These are phyloP conservation scores for Cardiospermum halicacabum DNA, from an alignment of 345 rosid genomes.

Conservation along the genomic window DNA sequence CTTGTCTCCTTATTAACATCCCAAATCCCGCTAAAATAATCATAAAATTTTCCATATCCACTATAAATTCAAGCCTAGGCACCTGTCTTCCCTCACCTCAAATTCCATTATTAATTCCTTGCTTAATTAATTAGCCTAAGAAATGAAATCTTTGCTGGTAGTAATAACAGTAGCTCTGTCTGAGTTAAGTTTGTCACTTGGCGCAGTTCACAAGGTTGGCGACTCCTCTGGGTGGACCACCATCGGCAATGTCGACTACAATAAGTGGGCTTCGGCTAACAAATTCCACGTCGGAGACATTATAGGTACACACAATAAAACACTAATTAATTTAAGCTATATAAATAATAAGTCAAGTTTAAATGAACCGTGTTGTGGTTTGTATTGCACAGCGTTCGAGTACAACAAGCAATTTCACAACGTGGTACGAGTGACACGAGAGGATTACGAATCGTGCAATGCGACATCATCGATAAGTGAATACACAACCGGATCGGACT, in stretches of 20 bases:
- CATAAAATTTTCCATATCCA: too few species aligned
- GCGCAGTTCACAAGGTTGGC: conserved; percentile 9
- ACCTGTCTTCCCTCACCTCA: too few species aligned
- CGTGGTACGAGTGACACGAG: background rate
- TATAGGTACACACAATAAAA: too few species aligned
- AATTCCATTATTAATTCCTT: too few species aligned
- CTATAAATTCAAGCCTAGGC: too few species aligned
- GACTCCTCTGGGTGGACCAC: background rate
- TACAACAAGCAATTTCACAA: background rate
- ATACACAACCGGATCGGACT: background rate
- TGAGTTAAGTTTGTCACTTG: background rate
- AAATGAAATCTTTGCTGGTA: background rate
- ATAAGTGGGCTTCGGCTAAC: background rate
- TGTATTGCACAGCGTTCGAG: background rate
- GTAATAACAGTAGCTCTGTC: too few species aligned
- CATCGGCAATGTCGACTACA: background rate
- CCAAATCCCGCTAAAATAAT: too few species aligned
- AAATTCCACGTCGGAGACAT: conserved; percentile 3
- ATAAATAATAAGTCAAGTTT: too few species aligned
- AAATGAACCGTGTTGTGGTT: too few species aligned
- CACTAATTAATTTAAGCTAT: too few species aligned
- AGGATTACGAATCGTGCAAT: background rate
- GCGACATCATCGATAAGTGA: background rate
- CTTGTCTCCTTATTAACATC: too few species aligned
- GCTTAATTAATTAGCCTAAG: too few species aligned